These are phyloP conservation scores for Crassisporium funariophilum DNA, from an alignment of 768 basidiomycete species.

Conservation along the genomic window DNA sequence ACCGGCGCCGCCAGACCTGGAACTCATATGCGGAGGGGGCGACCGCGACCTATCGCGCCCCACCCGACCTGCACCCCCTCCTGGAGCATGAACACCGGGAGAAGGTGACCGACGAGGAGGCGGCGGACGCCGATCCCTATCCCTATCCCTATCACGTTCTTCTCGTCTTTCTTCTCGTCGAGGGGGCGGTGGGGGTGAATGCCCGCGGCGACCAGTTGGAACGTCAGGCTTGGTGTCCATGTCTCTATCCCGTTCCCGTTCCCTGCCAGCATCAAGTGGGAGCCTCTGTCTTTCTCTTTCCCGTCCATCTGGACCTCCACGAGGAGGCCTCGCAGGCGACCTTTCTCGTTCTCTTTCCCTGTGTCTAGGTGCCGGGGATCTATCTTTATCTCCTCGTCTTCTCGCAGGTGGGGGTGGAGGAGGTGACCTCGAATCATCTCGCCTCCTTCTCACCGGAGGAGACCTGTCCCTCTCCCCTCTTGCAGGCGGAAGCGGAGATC, in stretches of 20 bases:
- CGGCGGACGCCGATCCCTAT: constrained; percentile 9
- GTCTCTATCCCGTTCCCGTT: constrained; percentile 11
- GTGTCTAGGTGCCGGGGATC: too few relatives aligned
- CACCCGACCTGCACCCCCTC: too few relatives aligned
- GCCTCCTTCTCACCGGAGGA: too few relatives aligned
- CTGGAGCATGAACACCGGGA: too few relatives aligned
- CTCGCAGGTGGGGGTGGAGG: constrained; percentile 17
- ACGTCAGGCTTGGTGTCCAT: constrained; percentile 16
- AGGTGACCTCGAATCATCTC: constrained; percentile 13
- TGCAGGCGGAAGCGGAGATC: constrained; percentile 9
- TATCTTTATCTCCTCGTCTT: too few relatives aligned
- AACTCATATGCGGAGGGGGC: constrained; percentile 25
- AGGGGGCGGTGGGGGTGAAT: constrained; percentile 20
- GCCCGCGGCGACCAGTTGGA: constrained; percentile 9
- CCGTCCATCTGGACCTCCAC: constrained; percentile 3
- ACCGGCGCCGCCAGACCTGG: constrained; percentile 12
- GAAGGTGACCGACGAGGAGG: constrained; percentile 7
- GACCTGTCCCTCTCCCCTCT: constrained; percentile 11
- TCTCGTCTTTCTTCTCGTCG: constrained; percentile 8
- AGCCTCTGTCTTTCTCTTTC: too few relatives aligned
- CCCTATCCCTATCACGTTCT: constrained; percentile 2
- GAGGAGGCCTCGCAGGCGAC: constrained; percentile 14
- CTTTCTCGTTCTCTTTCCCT: constrained; percentile 9
- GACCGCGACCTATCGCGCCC: constrained; percentile 20
- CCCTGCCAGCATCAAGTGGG: too few relatives aligned